phyloP scores from a whole-genome alignment of 345 rosid species.

The Carallia pectinifolia region DNA sequence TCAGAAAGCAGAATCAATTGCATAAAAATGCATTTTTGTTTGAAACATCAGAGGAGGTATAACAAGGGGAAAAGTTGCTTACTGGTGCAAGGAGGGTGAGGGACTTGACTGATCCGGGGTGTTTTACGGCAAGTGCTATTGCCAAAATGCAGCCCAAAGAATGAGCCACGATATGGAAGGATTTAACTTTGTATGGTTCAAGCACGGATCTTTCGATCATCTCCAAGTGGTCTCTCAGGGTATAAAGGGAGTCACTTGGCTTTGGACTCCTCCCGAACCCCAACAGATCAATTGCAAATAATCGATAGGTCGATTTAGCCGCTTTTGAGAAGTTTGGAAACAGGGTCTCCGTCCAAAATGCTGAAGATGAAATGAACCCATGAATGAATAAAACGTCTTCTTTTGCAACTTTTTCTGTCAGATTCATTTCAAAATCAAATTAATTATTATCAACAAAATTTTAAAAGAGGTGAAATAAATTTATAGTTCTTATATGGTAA shows the following conservation, averaged over 20 bases:
- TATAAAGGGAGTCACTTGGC: conserved; percentile 89
- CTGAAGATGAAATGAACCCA: conserved; percentile 97
- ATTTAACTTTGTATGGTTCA: conserved; percentile 55
- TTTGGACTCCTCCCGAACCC: conserved; percentile 97
- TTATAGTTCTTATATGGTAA: too few species aligned
- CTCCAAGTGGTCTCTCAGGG: conserved; percentile 82
- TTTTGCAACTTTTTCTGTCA: conserved; percentile 40
- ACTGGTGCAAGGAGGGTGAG: conserved; percentile 91
- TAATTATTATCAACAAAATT: too few species aligned
- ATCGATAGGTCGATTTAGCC: conserved; percentile 62
- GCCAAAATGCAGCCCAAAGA: conserved; percentile 99
- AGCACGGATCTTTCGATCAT: conserved; percentile 65
- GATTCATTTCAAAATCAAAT: neutral
- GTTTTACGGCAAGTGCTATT: conserved; percentile 81
- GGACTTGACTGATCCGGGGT: conserved; percentile 75
- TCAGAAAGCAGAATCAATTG: too few species aligned
- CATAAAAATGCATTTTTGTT: too few species aligned
- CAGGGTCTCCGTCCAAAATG: conserved; percentile 94
- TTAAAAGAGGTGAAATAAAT: neutral
- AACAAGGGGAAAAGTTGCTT: conserved; percentile 16
- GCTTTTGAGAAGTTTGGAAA: conserved; percentile 81
- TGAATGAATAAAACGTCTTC: conserved; percentile 92
- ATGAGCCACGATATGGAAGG: conserved; percentile 96
- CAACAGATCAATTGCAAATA: conserved; percentile 77
- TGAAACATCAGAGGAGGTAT: neutral